Conservation (phyloP, 306 rosid species). For the Hippophae rhamnoides region DNA sequence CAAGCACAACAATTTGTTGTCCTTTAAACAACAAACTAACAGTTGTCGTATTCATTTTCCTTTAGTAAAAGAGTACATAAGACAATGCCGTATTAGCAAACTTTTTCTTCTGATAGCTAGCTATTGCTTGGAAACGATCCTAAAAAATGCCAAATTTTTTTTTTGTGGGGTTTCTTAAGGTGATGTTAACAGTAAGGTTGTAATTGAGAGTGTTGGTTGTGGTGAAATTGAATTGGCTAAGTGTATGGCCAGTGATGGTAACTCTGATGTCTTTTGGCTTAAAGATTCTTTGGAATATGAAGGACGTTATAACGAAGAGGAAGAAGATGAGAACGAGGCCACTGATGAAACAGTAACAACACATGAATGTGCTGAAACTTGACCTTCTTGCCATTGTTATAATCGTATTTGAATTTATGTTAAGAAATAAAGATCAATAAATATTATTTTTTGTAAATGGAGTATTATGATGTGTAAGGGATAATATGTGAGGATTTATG, state of each 20-base stretch:
- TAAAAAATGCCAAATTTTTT: slow-evolving; percentile 22
- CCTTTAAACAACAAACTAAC: slow-evolving; percentile 28
- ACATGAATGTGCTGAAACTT: too few relatives aligned
- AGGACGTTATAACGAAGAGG: slow-evolving; percentile 15
- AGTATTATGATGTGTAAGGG: too few relatives aligned
- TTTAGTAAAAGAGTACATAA: slow-evolving; percentile 29
- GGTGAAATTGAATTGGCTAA: not conserved
- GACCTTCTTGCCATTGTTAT: too few relatives aligned
- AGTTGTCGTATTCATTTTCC: slow-evolving; percentile 33
- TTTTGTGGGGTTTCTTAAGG: slow-evolving; percentile 45
- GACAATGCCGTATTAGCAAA: slow-evolving; percentile 12
- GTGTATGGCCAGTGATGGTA: slow-evolving; percentile 1
- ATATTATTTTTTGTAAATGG: too few relatives aligned
- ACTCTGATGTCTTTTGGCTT: slow-evolving; percentile 28
- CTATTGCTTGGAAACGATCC: not conserved
- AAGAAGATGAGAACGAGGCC: slow-evolving; percentile 16
- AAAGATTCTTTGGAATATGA: slow-evolving; percentile 40
- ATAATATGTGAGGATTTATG: too few relatives aligned
- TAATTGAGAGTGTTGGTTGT: slow-evolving; percentile 10
- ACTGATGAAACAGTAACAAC: too few relatives aligned
- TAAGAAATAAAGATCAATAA: too few relatives aligned
- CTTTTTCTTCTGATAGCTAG: slow-evolving; percentile 31
- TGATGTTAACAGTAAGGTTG: slow-evolving; percentile 7
- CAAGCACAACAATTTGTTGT: slow-evolving; percentile 12
- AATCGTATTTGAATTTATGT: too few relatives aligned